These are phyloP conservation scores for Exophiala spinifera DNA, from an alignment of 2,329 filamentous ascomycete genomes.

Conservation along the genomic window DNA sequence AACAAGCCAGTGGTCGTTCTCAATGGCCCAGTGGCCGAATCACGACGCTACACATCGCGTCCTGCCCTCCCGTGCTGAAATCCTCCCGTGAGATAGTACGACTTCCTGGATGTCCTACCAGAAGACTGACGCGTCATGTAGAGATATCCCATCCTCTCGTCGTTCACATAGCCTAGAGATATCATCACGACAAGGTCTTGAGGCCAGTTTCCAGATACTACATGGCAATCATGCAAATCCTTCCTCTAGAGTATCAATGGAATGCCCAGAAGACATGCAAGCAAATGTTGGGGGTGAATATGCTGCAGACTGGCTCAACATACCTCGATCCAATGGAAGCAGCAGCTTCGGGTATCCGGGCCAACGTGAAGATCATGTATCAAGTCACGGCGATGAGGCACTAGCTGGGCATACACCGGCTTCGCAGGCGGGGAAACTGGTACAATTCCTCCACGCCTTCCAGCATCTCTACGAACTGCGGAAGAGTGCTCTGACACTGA, in stretches of 20 bases:
- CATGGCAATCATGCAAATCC: too few relatives aligned
- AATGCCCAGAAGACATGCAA: too few relatives aligned
- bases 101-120: not conserved
- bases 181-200: not conserved
- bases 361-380: not conserved
- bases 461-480: not conserved
- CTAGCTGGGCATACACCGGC: not conserved
- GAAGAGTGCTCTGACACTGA: not conserved
- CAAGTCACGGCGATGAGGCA: not conserved
- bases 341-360: not conserved
- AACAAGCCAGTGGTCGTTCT: not conserved
- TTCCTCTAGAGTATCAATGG: too few relatives aligned
- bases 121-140: not conserved
- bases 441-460: not conserved
- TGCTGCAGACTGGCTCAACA: too few relatives aligned
- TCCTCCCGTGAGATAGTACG: not conserved
- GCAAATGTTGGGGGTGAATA: too few relatives aligned
- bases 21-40: not conserved
- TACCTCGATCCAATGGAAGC: too few relatives aligned
- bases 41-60: not conserved
- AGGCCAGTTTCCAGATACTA: not conserved
- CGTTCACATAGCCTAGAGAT: not conserved
- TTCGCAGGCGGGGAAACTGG: not conserved
- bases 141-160: not conserved
- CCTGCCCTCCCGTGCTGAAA: not conserved